Conservation (phyloP, 305 asterid species). For the Fraxinus baroniana region DNA sequence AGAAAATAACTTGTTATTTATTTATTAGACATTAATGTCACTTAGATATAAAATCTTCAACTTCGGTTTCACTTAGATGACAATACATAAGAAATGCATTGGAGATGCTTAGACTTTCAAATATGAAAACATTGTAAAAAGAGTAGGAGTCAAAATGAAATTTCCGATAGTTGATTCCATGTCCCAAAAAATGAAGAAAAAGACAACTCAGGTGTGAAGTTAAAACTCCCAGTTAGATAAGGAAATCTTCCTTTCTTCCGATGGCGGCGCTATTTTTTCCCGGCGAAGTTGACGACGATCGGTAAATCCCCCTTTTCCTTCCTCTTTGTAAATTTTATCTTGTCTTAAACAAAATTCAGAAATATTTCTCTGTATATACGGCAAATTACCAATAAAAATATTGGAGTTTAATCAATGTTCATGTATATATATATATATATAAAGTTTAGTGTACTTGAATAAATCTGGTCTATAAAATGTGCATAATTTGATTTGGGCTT, state of each 20-base stretch:
- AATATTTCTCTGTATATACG: not conserved
- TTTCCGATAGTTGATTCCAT: not conserved
- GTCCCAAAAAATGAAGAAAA: not conserved
- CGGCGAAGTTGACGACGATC: not conserved
- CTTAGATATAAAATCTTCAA: not conserved
- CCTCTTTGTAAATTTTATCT: not conserved
- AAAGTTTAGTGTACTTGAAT: not conserved
- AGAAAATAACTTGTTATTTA: not conserved
- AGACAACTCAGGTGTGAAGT: not conserved
- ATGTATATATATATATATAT: too few species aligned
- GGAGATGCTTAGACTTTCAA: not conserved
- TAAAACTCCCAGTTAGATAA: not conserved
- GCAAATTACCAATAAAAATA: not conserved
- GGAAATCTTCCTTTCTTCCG: not conserved
- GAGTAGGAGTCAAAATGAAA: not conserved
- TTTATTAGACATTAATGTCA: not conserved
- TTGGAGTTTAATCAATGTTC: not conserved
- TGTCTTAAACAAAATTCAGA: not conserved
- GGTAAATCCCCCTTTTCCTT: not conserved
- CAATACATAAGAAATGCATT: not conserved
- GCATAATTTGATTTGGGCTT: constrained; percentile 17
- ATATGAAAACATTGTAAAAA: not conserved
- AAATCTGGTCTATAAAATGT: not conserved
- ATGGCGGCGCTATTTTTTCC: not conserved
- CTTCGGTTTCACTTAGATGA: not conserved